These are phyloP conservation scores for Apiospora phragmitis DNA, from an alignment of 2,329 filamentous ascomycete genomes.

Conservation along the genomic window DNA sequence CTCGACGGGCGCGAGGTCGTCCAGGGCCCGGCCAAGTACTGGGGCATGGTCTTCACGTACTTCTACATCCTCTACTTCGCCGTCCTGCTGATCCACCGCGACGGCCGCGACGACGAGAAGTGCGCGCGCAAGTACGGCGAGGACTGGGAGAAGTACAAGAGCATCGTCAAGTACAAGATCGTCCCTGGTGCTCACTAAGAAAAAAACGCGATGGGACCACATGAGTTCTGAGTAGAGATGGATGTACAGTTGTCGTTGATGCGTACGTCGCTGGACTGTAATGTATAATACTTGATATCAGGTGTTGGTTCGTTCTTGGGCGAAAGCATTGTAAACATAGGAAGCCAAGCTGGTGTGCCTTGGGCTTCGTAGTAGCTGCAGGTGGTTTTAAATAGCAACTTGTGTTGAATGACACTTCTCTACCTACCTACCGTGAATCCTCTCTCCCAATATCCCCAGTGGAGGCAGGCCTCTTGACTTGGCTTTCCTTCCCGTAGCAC, in stretches of 20 bases:
- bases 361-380: not conserved
- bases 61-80: slow-evolving; percentile 95
- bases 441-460: not conserved
- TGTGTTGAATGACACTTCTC: not conserved
- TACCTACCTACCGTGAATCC: not conserved
- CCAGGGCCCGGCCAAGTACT: slow-evolving; percentile 73
- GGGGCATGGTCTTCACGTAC: slow-evolving; percentile 87
- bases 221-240: not conserved
- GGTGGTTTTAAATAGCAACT: not conserved
- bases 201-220: not conserved
- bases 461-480: not conserved
- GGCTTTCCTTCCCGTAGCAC: not conserved
- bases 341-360: not conserved
- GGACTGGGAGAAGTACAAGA: slow-evolving; percentile 89
- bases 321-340: not conserved
- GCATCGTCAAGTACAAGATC: slow-evolving; percentile 78
- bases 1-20: slow-evolving; percentile 64
- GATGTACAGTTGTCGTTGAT: not conserved
- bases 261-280: not conserved
- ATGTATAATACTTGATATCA: not conserved
- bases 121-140: slow-evolving; percentile 88
- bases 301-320: not conserved
- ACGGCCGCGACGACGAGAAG: slow-evolving; percentile 86
- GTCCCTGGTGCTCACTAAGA: slow-evolving; percentile 78
- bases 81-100: slow-evolving; percentile 80